Conservation (phyloP, 441 rosid genomes). For the Isatis lusitanica region DNA sequence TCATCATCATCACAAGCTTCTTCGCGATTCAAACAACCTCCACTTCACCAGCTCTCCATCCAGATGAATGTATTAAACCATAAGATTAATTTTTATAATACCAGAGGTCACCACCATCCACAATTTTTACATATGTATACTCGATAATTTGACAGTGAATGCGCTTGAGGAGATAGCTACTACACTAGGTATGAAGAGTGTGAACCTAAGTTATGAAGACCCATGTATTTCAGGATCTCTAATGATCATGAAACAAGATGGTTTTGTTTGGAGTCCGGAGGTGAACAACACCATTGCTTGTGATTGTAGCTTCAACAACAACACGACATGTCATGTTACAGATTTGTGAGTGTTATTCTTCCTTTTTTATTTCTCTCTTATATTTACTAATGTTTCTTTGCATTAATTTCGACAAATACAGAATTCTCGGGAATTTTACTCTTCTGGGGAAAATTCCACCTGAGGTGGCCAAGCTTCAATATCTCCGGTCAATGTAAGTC, state of each 20-base stretch:
- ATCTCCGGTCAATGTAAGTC: conserved; percentile 20
- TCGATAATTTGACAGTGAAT: conserved; percentile 9
- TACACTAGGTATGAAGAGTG: conserved; percentile 24
- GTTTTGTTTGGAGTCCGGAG: background rate
- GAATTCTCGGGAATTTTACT: background rate
- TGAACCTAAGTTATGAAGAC: conserved; percentile 9
- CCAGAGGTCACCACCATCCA: background rate
- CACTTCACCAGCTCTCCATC: conserved; percentile 5
- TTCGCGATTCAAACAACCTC: background rate
- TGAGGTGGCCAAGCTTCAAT: conserved; percentile 17
- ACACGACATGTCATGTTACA: conserved; percentile 24
- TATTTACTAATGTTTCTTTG: background rate
- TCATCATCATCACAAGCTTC: conserved; percentile 14
- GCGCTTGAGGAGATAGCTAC: conserved; percentile 24
- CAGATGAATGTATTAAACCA: conserved; percentile 25
- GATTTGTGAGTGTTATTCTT: conserved; percentile 13
- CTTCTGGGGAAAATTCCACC: conserved; percentile 30
- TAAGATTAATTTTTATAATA: background rate
- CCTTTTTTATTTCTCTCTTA: background rate
- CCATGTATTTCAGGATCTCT: conserved; percentile 10
- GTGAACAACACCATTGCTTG: background rate
- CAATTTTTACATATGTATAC: background rate
- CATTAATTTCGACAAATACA: background rate
- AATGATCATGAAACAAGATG: background rate
- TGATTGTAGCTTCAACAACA: conserved; percentile 10